Percentiles rank a stretch among this genome's conserved stretches.
Evolutionary conservation across 306 rosid genomes (phyloP).

Genomic region (Chamaecrista fasciculata): DNA sequence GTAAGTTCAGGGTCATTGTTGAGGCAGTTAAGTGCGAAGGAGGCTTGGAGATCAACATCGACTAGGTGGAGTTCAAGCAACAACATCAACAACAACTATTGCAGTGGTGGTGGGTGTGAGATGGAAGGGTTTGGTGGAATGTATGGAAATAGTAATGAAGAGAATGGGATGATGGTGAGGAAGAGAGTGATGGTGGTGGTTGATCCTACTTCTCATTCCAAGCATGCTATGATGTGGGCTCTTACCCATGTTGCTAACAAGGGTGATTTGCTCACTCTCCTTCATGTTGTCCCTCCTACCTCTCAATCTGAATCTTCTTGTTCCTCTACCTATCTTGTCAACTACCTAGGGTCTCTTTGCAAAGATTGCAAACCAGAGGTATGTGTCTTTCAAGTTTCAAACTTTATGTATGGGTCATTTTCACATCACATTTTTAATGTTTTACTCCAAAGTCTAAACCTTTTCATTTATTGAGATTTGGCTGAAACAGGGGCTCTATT

Average conservation of each 20-base stretch:
- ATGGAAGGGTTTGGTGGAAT: slow-evolving; percentile 49
- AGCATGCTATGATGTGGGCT: slow-evolving; percentile 87
- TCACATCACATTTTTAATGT: neutral
- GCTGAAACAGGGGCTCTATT: slow-evolving; percentile 7
- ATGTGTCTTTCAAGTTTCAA: neutral
- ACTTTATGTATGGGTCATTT: neutral
- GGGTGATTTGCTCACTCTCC: slow-evolving; percentile 80
- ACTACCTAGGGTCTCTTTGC: slow-evolving; percentile 70
- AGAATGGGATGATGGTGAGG: slow-evolving; percentile 40
- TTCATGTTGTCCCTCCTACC: slow-evolving; percentile 55
- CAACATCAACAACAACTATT: no score
- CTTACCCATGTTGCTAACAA: slow-evolving; percentile 69
- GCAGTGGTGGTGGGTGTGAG: slow-evolving; percentile 33
- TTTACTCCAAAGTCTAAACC: neutral
- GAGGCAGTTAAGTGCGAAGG: slow-evolving; percentile 59
- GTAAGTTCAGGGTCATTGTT: slow-evolving; percentile 48
- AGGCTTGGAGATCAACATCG: slow-evolving; percentile 62
- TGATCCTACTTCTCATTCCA: slow-evolving; percentile 67
- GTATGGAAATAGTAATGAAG: slow-evolving; percentile 50
- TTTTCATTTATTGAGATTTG: neutral
- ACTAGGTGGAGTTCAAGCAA: slow-evolving; percentile 52
- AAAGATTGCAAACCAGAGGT: slow-evolving; percentile 84
- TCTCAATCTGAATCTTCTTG: slow-evolving; percentile 44
- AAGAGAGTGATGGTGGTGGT: slow-evolving; percentile 89
- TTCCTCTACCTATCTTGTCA: slow-evolving; percentile 57